These are phyloP conservation scores for Pythium brassicae DNA, from an alignment of 352 stramenopile species.

Conservation along the genomic window DNA sequence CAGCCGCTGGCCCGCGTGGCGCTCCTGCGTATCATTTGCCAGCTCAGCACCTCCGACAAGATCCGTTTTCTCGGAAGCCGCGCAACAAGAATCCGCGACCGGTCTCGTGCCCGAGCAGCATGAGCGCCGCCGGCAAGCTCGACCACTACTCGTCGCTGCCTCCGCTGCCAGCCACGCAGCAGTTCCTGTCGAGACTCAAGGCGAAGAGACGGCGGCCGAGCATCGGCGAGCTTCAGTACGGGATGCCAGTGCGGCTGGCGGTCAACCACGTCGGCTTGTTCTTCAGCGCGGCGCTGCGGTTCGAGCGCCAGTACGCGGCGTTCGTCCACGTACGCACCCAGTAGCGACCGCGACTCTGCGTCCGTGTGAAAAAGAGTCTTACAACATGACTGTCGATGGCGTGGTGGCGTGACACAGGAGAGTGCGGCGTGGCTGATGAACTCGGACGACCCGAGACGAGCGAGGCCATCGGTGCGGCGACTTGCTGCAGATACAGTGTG, in stretches of 20 bases:
- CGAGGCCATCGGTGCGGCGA: too few species aligned
- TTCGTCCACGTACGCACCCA: slow-evolving; percentile 43
- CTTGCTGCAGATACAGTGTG: too few species aligned
- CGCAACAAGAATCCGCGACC: not conserved
- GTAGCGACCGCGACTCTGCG: too few species aligned
- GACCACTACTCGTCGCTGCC: slow-evolving; percentile 11
- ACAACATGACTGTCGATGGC: too few species aligned
- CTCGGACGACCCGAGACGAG: not conserved
- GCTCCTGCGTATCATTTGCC: not conserved
- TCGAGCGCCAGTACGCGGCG: slow-evolving; percentile 49
- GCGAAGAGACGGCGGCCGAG: slow-evolving; percentile 40
- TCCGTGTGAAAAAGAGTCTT: too few species aligned
- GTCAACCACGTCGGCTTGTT: slow-evolving; percentile 55
- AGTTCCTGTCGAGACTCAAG: slow-evolving; percentile 57
- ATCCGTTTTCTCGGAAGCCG: not conserved
- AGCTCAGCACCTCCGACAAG: not conserved
- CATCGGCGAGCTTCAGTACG: slow-evolving; percentile 40
- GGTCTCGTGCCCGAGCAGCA: not conserved
- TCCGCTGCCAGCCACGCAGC: slow-evolving; percentile 48
- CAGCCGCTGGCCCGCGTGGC: not conserved
- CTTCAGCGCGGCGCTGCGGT: slow-evolving; percentile 39
- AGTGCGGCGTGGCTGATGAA: slow-evolving; percentile 5
- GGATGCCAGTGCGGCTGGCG: slow-evolving; percentile 47
- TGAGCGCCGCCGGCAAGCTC: not conserved
- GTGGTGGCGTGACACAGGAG: too few species aligned